Percentiles rank a stretch among this genome's conserved stretches.
These are phyloP conservation scores for Tubosaeta sp. DNA, from an alignment of 768 basidiomycete genomes.

Conservation along the genomic window DNA sequence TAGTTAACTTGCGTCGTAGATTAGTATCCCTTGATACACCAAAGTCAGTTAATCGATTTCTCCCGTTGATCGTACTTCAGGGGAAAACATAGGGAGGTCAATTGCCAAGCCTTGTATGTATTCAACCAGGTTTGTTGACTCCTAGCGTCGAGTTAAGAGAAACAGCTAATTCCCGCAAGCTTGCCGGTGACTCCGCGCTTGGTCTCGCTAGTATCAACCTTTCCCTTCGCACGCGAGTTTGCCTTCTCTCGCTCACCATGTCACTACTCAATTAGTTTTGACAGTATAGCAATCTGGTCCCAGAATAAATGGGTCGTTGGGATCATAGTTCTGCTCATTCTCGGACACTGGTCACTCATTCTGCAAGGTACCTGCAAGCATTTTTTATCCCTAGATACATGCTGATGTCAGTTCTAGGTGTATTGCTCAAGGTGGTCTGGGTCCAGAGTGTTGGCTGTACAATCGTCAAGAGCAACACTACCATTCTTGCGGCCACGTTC, in stretches of 20 bases:
- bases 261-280: conserved; percentile 14
- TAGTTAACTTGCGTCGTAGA: conserved; percentile 9
- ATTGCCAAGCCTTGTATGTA: conserved; percentile 45
- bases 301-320: conserved; percentile 50
- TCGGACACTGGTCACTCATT: conserved; percentile 70
- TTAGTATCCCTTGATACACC: conserved; percentile 36
- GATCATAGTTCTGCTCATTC: conserved; percentile 48
- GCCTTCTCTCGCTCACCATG: background rate
- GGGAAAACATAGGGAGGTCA: conserved; percentile 28
- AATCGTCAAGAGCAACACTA: conserved; percentile 59
- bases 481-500: conserved; percentile 62
- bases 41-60: conserved; percentile 7
- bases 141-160: background rate
- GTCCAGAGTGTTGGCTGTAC: conserved; percentile 44
- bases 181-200: conserved; percentile 41
- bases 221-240: conserved; percentile 41
- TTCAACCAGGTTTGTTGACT: conserved; percentile 40
- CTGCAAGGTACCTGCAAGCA: conserved; percentile 45
- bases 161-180: conserved; percentile 19
- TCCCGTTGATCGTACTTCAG: background rate
- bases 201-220: conserved; percentile 46
- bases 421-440: conserved; percentile 58
- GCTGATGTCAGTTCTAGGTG: conserved; percentile 35
- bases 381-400: background rate
- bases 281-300: conserved; percentile 63